Evolutionary conservation across 2,329 filamentous ascomycete genomes (phyloP).

Genomic region (Xylaria sp.): DNA sequence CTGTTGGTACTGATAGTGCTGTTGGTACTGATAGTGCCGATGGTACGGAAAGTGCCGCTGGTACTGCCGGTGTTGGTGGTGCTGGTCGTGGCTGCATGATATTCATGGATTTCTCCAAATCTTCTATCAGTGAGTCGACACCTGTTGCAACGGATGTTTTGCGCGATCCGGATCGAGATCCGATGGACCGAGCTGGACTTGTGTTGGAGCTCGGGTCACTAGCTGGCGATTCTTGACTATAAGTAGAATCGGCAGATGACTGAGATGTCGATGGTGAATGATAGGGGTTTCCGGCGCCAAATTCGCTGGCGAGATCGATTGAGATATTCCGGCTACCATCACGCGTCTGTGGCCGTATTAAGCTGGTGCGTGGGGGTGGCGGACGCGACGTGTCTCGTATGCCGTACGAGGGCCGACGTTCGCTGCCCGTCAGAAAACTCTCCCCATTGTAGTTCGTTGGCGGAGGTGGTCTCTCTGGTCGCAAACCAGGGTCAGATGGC

Average conservation of each 20-base stretch:
- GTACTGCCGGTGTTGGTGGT: conserved; percentile 26
- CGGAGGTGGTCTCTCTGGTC: conserved; percentile 35
- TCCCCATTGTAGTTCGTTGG: conserved; percentile 25
- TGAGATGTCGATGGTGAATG: conserved; percentile 59
- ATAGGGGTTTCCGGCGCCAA: conserved; percentile 58
- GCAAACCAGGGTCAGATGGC: conserved; percentile 44
- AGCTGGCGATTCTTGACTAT: conserved; percentile 43
- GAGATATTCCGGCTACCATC: conserved; percentile 36
- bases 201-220: conserved; percentile 59
- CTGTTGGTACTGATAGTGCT: too few species aligned
- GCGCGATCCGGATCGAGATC: conserved; percentile 31
- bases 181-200: conserved; percentile 46
- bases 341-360: conserved; percentile 40
- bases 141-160: conserved; percentile 40
- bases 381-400: conserved; percentile 45
- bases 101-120: conserved; percentile 49
- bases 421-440: conserved; percentile 24
- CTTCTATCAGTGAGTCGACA: conserved; percentile 47
- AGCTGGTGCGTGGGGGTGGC: conserved; percentile 48
- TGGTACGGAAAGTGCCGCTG: conserved; percentile 18
- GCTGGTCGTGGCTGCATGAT: conserved; percentile 30
- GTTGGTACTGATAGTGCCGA: too few species aligned
- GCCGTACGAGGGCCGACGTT: conserved; percentile 40
- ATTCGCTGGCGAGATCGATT: conserved; percentile 55
- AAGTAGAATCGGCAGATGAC: conserved; percentile 59